phyloP scores from a whole-genome alignment of 139 green algal species.

The Tetradesmus lagerheimii region DNA sequence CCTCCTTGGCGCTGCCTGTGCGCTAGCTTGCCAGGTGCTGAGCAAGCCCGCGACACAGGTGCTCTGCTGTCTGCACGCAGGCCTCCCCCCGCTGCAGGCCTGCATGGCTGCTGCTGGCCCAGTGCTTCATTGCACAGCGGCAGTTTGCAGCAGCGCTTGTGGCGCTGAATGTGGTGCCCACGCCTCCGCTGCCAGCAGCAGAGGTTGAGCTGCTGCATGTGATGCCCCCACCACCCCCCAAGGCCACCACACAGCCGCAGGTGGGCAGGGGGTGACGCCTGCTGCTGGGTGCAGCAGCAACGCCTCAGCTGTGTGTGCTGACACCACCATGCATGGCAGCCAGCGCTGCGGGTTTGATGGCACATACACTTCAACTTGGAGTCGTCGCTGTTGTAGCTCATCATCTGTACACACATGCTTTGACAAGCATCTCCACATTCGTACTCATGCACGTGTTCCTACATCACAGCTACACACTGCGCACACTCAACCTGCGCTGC shows the following conservation, averaged over 20 bases:
- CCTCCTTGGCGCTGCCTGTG: too few relatives aligned
- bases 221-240: constrained; percentile 45
- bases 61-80: neutral
- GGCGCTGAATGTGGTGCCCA: constrained; percentile 66
- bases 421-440: neutral
- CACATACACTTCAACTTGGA: too few relatives aligned
- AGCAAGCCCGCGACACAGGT: too few relatives aligned
- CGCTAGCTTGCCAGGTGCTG: too few relatives aligned
- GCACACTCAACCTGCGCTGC: neutral
- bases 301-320: too few relatives aligned
- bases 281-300: too few relatives aligned
- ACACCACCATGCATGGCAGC: too few relatives aligned
- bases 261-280: neutral
- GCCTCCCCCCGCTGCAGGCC: constrained; percentile 49
- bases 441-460: neutral
- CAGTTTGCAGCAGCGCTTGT: constrained; percentile 52
- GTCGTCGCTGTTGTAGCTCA: too few relatives aligned
- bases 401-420: too few relatives aligned
- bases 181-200: constrained; percentile 51
- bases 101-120: constrained; percentile 65
- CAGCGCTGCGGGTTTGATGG: too few relatives aligned
- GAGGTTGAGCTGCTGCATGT: constrained; percentile 53
- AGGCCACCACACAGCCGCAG: constrained; percentile 49
- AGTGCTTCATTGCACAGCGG: constrained; percentile 54
- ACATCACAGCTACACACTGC: neutral